Base-by-base conservation (phyloP, 2,329 filamentous ascomycete genomes). In the Microdochium trichocladiopsis region DNA sequence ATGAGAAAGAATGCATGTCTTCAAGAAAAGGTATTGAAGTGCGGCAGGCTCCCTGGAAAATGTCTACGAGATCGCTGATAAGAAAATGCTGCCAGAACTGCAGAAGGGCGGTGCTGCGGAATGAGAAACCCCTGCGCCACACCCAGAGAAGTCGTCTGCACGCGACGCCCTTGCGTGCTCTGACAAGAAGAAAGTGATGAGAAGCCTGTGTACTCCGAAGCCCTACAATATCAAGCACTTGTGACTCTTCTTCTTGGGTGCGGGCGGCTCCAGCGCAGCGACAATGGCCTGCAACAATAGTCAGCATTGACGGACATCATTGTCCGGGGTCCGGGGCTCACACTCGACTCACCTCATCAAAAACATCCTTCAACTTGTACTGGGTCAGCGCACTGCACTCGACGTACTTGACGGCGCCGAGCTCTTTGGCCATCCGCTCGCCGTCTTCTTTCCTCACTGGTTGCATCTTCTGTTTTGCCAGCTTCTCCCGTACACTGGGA, bases 321-420 rank as follows among this genome's bases (percentile, higher is more conserved):
- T 21, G 33, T 9, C n/a, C 18, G 50, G 14, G 23, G 31, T 10
- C 11, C 6, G n/a, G 12, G 16, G 5, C 8, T 52, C 25, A 63
- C 53, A 49, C 5, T 49, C 49, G 9, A 66, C 81, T 62, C 80
- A 96, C 92, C 88, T 97, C 94, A 66, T 99, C 94, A 72, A 99
- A 99, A 18, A 99, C 94, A 67, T 97, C 94, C 80, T 99, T 99
- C 60, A 99, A 76, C 75, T 96, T 96, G 76, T 92, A 96, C 77
- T 99, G 94, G 57, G 94, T 97, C 70, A 99, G 76, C 53, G 94
- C 94, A 68, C 92, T 96, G 77, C 94, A 99, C 76, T 99, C 94
- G 58, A 97, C 94, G 64, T 99, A 99, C 78, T 96, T 97, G 63
- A 99, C 90, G 4, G 94, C 94, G 56, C 91, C 91, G n/a, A 97